Evolutionary conservation across 1,284 basidiomycete genomes (phyloP).

Genomic region (Naganishia sp.): DNA sequence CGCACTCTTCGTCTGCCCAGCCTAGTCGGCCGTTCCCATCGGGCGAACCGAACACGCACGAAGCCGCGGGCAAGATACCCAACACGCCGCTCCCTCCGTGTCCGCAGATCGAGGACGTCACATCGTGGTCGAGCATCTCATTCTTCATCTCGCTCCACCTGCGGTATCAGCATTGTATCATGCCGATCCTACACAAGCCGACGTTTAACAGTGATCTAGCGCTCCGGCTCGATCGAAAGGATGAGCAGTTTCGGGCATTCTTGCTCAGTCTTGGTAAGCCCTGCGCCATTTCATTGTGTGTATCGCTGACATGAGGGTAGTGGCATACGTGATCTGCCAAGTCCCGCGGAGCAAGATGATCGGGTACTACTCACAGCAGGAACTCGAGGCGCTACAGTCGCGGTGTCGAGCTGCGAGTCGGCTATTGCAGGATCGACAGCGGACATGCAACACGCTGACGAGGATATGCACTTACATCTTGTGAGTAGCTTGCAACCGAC

Average conservation of each 20-base stretch:
- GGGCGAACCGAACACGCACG: neutral
- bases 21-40: neutral
- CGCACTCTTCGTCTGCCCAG: too few species aligned
- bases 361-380: constrained; percentile 49
- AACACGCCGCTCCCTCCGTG: constrained; percentile 5
- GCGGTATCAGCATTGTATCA: constrained; percentile 49
- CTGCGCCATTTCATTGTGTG: neutral
- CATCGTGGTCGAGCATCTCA: constrained; percentile 50
- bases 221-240: constrained; percentile 47
- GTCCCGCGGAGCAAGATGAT: constrained; percentile 49
- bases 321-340: constrained; percentile 53
- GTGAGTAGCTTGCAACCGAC: constrained; percentile 36
- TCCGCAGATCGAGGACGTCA: constrained; percentile 49
- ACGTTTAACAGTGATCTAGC: constrained; percentile 51
- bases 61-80: constrained; percentile 7
- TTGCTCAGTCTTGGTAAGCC: constrained; percentile 49
- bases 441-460: constrained; percentile 47
- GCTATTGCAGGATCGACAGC: constrained; percentile 45
- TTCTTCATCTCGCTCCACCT: constrained; percentile 53
- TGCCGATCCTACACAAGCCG: constrained; percentile 53
- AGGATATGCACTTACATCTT: constrained; percentile 52
- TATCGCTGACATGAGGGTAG: constrained; percentile 32
- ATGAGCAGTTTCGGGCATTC: constrained; percentile 51
- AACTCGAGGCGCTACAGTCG: constrained; percentile 49
- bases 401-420: constrained; percentile 50